Conservation (phyloP, 345 rosid genomes). For the Hibiscus trionum region DNA sequence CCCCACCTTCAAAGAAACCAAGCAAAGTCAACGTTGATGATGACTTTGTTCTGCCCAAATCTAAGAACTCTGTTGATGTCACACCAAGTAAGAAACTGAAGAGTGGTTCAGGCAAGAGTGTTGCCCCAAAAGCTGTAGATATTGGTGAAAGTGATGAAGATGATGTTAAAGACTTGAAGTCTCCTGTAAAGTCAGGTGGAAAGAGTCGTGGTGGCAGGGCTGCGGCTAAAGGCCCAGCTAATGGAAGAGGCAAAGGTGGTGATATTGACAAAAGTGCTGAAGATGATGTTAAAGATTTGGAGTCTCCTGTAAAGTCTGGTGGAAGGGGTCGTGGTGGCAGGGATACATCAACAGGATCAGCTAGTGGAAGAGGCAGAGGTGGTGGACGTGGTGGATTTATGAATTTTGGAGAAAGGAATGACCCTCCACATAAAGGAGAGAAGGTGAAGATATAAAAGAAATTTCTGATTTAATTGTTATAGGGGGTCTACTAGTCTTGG, state of each 20-base stretch:
- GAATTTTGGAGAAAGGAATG: conserved; percentile 94
- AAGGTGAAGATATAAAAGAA: conserved; percentile 40
- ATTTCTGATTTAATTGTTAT: conserved; percentile 1
- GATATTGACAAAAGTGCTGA: conserved; percentile 51
- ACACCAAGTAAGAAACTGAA: conserved; percentile 75
- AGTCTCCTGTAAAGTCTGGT: conserved; percentile 49
- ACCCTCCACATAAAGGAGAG: conserved; percentile 99
- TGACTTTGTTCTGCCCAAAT: conserved; percentile 45
- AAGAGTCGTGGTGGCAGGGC: conserved; percentile 84
- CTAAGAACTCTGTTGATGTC: conserved; percentile 40
- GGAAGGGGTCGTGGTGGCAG: conserved; percentile 91
- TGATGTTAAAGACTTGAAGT: conserved; percentile 39
- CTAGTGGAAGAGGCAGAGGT: conserved; percentile 87
- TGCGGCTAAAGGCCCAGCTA: conserved; percentile 45
- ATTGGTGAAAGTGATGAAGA: conserved; percentile 52
- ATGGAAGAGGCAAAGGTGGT: conserved; percentile 87
- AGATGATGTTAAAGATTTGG: conserved; percentile 45
- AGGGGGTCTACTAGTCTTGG: not conserved
- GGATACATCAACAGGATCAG: conserved; percentile 48
- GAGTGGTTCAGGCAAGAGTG: conserved; percentile 61
- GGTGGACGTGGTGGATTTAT: conserved; percentile 88
- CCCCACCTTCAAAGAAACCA: conserved; percentile 45
- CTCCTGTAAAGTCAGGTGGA: conserved; percentile 60
- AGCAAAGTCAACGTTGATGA: conserved; percentile 45
- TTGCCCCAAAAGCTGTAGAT: conserved; percentile 40